Percentiles rank a stretch among this genome's conserved stretches.
These are phyloP conservation scores for Hypoxylon sp. DNA, from an alignment of 2,329 filamentous ascomycete species.

Conservation along the genomic window DNA sequence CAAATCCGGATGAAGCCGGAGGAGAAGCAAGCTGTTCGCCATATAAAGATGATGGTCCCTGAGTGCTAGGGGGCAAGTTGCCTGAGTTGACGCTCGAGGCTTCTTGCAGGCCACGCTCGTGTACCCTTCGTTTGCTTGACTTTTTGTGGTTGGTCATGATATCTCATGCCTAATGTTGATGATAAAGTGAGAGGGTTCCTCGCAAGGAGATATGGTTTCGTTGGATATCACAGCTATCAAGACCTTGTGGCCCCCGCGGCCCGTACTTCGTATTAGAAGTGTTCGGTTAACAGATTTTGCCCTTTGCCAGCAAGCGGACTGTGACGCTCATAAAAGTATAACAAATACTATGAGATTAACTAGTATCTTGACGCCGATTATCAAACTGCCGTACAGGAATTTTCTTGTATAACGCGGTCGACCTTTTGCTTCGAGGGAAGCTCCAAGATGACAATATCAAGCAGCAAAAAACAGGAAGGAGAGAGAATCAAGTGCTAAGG, in stretches of 20 bases:
- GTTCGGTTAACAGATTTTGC: neutral
- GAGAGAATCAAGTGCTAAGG: neutral
- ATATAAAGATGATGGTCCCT: neutral
- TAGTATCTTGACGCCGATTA: neutral
- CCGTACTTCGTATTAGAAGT: neutral
- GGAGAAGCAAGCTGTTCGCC: slow-evolving; percentile 22
- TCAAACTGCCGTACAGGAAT: neutral
- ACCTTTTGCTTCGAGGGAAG: neutral
- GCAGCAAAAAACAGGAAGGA: neutral
- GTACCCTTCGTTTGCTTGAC: neutral
- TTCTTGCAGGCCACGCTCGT: neutral
- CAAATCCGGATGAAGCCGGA: slow-evolving; percentile 17
- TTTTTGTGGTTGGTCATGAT: slow-evolving; percentile 2
- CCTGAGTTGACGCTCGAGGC: neutral
- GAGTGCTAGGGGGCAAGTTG: neutral
- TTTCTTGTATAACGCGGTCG: neutral
- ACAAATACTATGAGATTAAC: neutral
- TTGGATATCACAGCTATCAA: neutral
- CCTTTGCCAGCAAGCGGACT: neutral
- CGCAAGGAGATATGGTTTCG: neutral
- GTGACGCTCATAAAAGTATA: neutral
- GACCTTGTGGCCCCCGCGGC: neutral
- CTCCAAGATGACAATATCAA: neutral
- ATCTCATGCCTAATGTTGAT: neutral
- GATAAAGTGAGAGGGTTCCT: neutral